phyloP scores from a whole-genome alignment of 2,329 filamentous ascomycete species.

The Nigrospora sphaerica region DNA sequence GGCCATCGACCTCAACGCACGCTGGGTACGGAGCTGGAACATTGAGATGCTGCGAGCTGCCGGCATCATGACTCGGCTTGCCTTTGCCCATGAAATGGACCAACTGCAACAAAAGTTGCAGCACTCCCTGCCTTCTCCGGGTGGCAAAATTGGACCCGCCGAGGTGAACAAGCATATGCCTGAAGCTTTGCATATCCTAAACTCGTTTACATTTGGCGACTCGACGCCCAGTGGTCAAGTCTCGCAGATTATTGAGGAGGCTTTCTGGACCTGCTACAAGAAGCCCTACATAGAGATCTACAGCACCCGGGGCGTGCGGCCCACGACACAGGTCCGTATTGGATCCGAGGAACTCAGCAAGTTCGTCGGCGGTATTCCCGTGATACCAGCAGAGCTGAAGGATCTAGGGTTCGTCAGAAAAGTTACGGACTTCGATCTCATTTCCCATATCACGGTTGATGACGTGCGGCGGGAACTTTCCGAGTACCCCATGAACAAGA shows the following conservation, averaged over 20 bases:
- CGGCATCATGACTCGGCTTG: conserved; percentile 82
- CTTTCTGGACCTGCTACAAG: conserved; percentile 89
- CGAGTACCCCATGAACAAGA: conserved; percentile 69
- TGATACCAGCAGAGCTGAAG: conserved; percentile 71
- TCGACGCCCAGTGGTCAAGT: conserved; percentile 84
- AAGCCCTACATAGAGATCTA: conserved; percentile 79
- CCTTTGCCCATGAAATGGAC: conserved; percentile 81
- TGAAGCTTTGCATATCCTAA: conserved; percentile 74
- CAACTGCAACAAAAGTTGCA: conserved; percentile 59
- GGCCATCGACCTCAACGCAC: conserved; percentile 91
- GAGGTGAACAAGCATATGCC: conserved; percentile 64
- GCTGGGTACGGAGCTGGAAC: conserved; percentile 94
- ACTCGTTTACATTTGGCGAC: conserved; percentile 81
- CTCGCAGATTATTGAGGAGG: conserved; percentile 82
- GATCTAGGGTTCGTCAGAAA: conserved; percentile 71
- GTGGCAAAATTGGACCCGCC: conserved; percentile 50
- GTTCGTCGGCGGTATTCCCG: conserved; percentile 85
- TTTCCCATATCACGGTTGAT: conserved; percentile 79
- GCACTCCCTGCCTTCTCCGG: conserved; percentile 32
- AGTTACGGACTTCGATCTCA: conserved; percentile 74
- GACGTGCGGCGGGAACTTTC: conserved; percentile 83
- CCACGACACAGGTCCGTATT: conserved; percentile 77
- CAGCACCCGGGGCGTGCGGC: conserved; percentile 79
- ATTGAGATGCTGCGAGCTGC: conserved; percentile 85
- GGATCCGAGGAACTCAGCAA: conserved; percentile 55